Conservation (phyloP, 139 green algal genomes). For the Asterochloris erici region DNA sequence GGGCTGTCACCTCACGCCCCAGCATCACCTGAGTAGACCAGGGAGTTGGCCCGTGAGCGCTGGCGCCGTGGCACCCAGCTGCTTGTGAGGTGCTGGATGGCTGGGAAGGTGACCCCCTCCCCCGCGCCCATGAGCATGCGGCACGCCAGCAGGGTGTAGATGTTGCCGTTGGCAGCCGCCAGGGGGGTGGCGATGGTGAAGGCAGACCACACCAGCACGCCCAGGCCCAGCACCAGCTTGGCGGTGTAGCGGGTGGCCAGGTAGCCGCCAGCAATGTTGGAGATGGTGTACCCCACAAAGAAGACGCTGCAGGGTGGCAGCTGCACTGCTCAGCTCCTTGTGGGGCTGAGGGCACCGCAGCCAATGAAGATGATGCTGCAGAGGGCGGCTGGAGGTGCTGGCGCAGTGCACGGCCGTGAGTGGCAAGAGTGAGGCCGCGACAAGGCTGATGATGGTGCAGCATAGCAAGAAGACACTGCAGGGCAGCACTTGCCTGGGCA, state of each 20-base stretch:
- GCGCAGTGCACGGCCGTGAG: not conserved
- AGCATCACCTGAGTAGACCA: slow-evolving; percentile 45
- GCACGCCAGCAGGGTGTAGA: slow-evolving; percentile 27
- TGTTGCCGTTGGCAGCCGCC: slow-evolving; percentile 34
- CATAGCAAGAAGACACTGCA: too few species aligned
- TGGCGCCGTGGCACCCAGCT: slow-evolving; percentile 36
- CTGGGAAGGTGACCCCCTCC: slow-evolving; percentile 78
- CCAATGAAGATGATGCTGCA: too few species aligned
- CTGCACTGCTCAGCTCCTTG: too few species aligned
- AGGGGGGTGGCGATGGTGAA: slow-evolving; percentile 77
- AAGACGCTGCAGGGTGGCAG: slow-evolving; percentile 42
- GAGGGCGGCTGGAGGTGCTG: not conserved
- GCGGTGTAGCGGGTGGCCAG: slow-evolving; percentile 41
- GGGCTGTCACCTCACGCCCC: too few species aligned
- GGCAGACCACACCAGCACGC: slow-evolving; percentile 65
- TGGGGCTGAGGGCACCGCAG: too few species aligned
- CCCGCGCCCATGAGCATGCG: slow-evolving; percentile 63
- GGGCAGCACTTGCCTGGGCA: too few species aligned
- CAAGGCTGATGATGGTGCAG: too few species aligned
- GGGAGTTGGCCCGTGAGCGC: slow-evolving; percentile 40
- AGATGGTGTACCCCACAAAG: slow-evolving; percentile 71
- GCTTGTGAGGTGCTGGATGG: slow-evolving; percentile 60
- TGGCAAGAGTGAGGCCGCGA: too few species aligned
- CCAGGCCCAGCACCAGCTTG: slow-evolving; percentile 61
- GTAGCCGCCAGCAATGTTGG: slow-evolving; percentile 58